phyloP scores from a whole-genome alignment of 192 early-diverging fungal species.

The Podochytrium sp. region DNA sequence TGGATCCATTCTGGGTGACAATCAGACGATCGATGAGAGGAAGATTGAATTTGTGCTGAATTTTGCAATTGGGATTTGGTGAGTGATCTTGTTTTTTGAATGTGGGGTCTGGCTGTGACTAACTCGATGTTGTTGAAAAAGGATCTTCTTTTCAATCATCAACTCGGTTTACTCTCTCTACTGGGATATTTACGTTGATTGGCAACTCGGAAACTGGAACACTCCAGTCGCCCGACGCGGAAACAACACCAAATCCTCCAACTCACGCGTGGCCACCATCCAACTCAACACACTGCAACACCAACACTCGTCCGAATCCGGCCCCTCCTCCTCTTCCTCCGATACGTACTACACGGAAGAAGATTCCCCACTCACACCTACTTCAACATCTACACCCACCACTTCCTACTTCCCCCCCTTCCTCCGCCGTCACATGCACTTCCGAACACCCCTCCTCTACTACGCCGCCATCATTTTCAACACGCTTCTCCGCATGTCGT shows the following conservation, averaged over 20 bases:
- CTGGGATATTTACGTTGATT: conserved; percentile 95
- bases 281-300: conserved; percentile 1
- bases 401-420: conserved; percentile 40
- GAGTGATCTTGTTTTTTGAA: conserved; percentile 3
- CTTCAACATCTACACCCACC: not conserved
- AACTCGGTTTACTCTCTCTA: conserved; percentile 94
- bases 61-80: conserved; percentile 57
- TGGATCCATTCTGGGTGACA: not conserved
- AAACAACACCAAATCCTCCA: not conserved
- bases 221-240: not conserved
- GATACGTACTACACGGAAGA: too few relatives aligned
- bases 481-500: conserved; percentile 81
- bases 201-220: conserved; percentile 65
- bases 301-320: not conserved
- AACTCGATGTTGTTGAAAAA: conserved; percentile 1
- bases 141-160: conserved; percentile 69
- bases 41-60: conserved; percentile 34
- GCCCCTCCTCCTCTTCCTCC: conserved; percentile 3
- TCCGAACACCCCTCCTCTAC: conserved; percentile 67
- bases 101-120: too few relatives aligned
- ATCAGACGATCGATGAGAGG: conserved; percentile 14
- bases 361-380: not conserved
- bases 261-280: not conserved
- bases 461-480: conserved; percentile 80
- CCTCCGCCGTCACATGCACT: conserved; percentile 70